Base-by-base conservation (phyloP, 768 basidiomycete species). In the Hygrocybe coccinea region DNA sequence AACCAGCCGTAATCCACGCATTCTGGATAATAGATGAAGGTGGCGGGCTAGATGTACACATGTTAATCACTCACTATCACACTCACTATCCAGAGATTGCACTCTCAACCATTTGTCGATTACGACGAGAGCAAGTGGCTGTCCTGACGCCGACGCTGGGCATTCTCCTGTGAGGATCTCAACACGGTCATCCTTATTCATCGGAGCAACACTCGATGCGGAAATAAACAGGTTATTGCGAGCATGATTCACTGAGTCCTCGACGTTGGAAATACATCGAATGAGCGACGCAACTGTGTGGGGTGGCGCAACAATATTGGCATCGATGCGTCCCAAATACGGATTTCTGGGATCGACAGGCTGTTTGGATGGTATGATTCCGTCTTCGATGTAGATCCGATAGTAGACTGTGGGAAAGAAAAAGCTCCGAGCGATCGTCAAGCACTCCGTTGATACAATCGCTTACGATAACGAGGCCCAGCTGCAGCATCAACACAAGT, bases 351-450 rank as follows among this genome's bases (percentile, higher is more conserved):
- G n/a, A 45, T 49, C 33, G 49, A 54, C 44, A 7, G 46, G 25
- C 11, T 50, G 24, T 46, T 44, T 50, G 3, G 57, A 50, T 3
- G 39, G 33, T 11, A 61, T 56, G 22, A 25, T 3, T 1, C 60
- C 60, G 44, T 56, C 51, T 17, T 51, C 43, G 9, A 9, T 7
- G 45, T 56, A 58, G 37, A 61, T 22, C 2, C 60, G 54, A 38
- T 61, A 61, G 36, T 58, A 56, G 2, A 61, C 60, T 61, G 29
- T n/a, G n/a, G n/a, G n/a, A n/a, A n/a, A n/a, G n/a, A n/a, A n/a
- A n/a, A n/a, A n/a, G n/a, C n/a, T n/a, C n/a, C n/a, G n/a, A n/a
- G n/a, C n/a, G n/a, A n/a, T n/a, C n/a, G n/a, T n/a, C n/a, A n/a
- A n/a, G n/a, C n/a, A n/a, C n/a, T n/a, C n/a, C n/a, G n/a, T n/a